Conservation (phyloP, 345 rosid genomes). For the Kandelia obovata region DNA sequence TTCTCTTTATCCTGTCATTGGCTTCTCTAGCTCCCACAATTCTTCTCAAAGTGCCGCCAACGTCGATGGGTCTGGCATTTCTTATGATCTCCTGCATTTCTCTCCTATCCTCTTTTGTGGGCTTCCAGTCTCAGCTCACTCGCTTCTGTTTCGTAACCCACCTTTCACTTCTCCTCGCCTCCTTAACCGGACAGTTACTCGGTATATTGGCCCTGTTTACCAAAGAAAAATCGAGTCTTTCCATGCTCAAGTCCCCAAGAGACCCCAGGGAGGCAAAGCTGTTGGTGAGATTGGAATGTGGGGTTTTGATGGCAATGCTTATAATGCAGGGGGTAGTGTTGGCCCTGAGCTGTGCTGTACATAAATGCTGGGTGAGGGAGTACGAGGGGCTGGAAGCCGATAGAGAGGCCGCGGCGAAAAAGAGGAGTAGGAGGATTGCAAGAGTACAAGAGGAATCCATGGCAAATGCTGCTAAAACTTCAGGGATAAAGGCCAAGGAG, state of each 20-base stretch:
- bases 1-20: constrained; percentile 46
- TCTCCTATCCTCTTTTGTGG: constrained; percentile 43
- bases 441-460: constrained; percentile 48
- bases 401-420: constrained; percentile 41
- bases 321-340: constrained; percentile 42
- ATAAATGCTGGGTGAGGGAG: constrained; percentile 52
- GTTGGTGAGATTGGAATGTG: constrained; percentile 61
- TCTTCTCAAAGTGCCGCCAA: constrained; percentile 59
- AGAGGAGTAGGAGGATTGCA: constrained; percentile 41
- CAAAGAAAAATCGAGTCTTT: constrained; percentile 43
- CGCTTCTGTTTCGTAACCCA: constrained; percentile 52
- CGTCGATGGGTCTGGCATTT: constrained; percentile 51
- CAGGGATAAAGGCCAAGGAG: constrained; percentile 38
- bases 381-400: constrained; percentile 45
- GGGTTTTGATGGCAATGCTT: constrained; percentile 54
- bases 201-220: constrained; percentile 40
- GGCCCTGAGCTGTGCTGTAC: constrained; percentile 43
- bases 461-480: constrained; percentile 41
- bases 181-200: constrained; percentile 42
- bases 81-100: constrained; percentile 44
- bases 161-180: constrained; percentile 43
- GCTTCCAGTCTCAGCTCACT: constrained; percentile 46
- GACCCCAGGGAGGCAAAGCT: constrained; percentile 57
- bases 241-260: constrained; percentile 39
- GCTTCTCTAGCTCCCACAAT: constrained; percentile 49